phyloP scores from a whole-genome alignment of 805 yeast genomes.

The Cyberlindnera bimundalis region DNA sequence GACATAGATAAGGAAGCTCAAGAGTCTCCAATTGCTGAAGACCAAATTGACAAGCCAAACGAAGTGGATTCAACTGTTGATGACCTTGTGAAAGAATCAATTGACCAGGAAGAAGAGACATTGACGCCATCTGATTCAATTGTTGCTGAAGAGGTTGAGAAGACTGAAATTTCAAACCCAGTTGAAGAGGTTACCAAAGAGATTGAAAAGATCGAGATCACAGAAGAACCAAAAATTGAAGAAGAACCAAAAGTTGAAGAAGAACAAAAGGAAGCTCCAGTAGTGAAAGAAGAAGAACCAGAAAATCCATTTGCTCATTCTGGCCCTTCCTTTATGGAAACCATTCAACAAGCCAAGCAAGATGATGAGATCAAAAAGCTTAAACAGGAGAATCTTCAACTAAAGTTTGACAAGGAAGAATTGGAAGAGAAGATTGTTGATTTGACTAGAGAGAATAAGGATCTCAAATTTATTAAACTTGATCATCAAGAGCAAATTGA shows the following conservation, averaged over 20 bases:
- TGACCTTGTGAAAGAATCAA: slow-evolving; percentile 2
- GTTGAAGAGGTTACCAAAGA: slow-evolving; percentile 8
- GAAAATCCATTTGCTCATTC: slow-evolving; percentile 15
- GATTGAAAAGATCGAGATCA: neutral
- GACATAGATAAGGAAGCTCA: neutral
- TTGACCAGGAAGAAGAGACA: neutral
- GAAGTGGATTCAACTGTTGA: neutral
- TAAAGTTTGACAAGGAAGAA: slow-evolving; percentile 7
- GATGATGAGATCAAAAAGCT: slow-evolving; percentile 27
- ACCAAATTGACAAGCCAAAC: no score
- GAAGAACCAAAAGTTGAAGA: no score
- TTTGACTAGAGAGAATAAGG: slow-evolving; percentile 38
- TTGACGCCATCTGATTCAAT: neutral
- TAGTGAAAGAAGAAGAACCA: no score
- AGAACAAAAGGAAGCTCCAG: no score
- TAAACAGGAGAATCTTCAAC: slow-evolving; percentile 32
- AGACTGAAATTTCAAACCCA: slow-evolving; percentile 1
- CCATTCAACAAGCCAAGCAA: slow-evolving; percentile 18
- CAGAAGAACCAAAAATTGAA: slow-evolving; percentile 2
- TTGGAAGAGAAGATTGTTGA: slow-evolving; percentile 30
- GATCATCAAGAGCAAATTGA: slow-evolving; percentile 35
- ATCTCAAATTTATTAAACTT: slow-evolving; percentile 33
- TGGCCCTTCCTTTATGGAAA: slow-evolving; percentile 28
- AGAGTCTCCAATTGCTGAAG: no score
- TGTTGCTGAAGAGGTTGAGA: neutral